These are phyloP conservation scores for Calendula officinalis DNA, from an alignment of 129 eudicot species.

Conservation along the genomic window DNA sequence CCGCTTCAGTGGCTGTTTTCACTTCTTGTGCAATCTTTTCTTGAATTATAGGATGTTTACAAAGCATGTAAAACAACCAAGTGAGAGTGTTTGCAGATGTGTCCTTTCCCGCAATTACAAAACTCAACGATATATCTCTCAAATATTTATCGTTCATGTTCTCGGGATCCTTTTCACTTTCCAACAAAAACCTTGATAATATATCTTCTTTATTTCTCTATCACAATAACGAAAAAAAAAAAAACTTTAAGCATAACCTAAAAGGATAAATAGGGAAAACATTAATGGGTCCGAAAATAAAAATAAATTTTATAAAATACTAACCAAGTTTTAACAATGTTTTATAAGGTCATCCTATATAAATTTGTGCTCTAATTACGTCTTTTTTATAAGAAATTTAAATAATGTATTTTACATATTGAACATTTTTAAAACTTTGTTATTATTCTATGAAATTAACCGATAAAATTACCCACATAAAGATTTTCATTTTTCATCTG, in stretches of 20 bases:
- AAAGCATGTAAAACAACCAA: slow-evolving; percentile 11
- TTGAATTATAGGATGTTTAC: neutral
- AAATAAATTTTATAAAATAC: too few relatives aligned
- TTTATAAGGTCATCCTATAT: too few relatives aligned
- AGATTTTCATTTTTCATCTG: too few relatives aligned
- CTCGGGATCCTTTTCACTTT: slow-evolving; percentile 1
- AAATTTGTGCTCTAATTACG: too few relatives aligned
- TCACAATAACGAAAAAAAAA: neutral
- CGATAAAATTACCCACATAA: too few relatives aligned
- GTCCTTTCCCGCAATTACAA: slow-evolving; percentile 11
- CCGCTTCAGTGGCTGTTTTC: neutral
- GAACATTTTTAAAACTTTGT: too few relatives aligned
- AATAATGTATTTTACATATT: too few relatives aligned
- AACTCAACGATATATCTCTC: slow-evolving; percentile 3
- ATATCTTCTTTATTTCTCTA: slow-evolving; percentile 6
- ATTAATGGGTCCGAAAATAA: too few relatives aligned
- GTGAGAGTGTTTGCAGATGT: slow-evolving; percentile 8
- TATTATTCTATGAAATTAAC: too few relatives aligned
- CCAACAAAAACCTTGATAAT: neutral
- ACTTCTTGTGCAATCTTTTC: slow-evolving; percentile 6
- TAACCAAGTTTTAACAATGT: too few relatives aligned
- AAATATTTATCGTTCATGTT: neutral
- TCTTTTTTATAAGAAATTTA: too few relatives aligned
- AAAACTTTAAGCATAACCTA: neutral
- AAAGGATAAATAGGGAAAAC: too few relatives aligned